These are phyloP conservation scores for Boletellus ananiceps DNA, from an alignment of 768 basidiomycete genomes.

Conservation along the genomic window DNA sequence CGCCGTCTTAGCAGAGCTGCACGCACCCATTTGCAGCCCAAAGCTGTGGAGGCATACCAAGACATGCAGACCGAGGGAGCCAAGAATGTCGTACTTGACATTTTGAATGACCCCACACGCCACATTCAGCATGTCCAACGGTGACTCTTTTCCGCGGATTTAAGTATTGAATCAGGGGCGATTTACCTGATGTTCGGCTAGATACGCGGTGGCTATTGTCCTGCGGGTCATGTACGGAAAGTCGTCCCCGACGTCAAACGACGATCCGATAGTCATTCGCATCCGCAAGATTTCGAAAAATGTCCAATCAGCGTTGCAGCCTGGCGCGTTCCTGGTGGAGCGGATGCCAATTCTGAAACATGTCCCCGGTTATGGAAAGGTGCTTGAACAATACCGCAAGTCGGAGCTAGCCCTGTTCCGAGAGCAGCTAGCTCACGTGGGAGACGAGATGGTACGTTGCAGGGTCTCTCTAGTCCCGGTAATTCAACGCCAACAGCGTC, in stretches of 20 bases:
- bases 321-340: constrained; percentile 51
- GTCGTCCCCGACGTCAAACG: constrained; percentile 14
- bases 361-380: constrained; percentile 46
- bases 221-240: constrained; percentile 27
- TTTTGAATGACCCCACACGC: constrained; percentile 14
- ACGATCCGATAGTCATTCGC: constrained; percentile 12
- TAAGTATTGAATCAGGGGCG: not conserved
- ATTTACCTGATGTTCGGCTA: not conserved
- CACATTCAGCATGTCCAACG: constrained; percentile 12
- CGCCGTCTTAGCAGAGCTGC: constrained; percentile 52
- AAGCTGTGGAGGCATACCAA: constrained; percentile 40
- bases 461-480: not conserved
- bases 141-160: not conserved
- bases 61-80: constrained; percentile 38
- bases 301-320: constrained; percentile 30
- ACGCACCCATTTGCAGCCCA: constrained; percentile 50
- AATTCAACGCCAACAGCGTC: not conserved
- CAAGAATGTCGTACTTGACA: constrained; percentile 13
- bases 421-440: constrained; percentile 26
- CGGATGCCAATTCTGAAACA: constrained; percentile 43
- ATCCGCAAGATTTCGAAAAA: constrained; percentile 19
- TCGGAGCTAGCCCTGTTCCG: constrained; percentile 51
- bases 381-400: constrained; percentile 29
- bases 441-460: constrained; percentile 1
- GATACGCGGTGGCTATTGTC: constrained; percentile 21